Evolutionary conservation across 2,329 filamentous ascomycete species (phyloP).

Genomic region (Penicillium sp.): DNA sequence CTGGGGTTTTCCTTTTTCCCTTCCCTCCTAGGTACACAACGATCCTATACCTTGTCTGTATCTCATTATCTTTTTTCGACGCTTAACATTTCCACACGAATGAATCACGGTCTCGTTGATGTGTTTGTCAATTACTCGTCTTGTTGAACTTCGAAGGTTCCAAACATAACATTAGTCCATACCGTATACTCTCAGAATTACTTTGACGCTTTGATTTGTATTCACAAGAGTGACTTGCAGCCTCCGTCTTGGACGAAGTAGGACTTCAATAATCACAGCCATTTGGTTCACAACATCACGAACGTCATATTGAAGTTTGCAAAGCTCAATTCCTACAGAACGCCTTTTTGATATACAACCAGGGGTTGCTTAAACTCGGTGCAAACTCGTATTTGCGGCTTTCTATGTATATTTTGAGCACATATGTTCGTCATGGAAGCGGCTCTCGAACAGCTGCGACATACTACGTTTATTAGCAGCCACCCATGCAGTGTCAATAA

Average conservation of each 20-base stretch:
- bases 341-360: not conserved
- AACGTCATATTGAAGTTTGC: not conserved
- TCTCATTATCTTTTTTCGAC: slow-evolving; percentile 4
- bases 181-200: not conserved
- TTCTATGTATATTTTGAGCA: not conserved
- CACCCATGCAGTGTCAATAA: not conserved
- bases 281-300: not conserved
- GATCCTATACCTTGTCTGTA: slow-evolving; percentile 13
- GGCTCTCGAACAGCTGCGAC: not conserved
- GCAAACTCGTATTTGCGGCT: not conserved
- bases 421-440: not conserved
- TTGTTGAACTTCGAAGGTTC: not conserved
- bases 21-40: slow-evolving; percentile 6
- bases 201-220: not conserved
- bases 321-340: not conserved
- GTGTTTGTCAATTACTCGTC: not conserved
- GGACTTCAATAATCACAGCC: not conserved
- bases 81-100: not conserved
- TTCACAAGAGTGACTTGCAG: not conserved
- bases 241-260: not conserved
- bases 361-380: not conserved
- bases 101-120: not conserved
- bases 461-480: not conserved
- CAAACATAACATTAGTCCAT: not conserved
- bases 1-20: slow-evolving; percentile 31